phyloP scores from a whole-genome alignment of 768 basidiomycete species.

The Trametes maxima region DNA sequence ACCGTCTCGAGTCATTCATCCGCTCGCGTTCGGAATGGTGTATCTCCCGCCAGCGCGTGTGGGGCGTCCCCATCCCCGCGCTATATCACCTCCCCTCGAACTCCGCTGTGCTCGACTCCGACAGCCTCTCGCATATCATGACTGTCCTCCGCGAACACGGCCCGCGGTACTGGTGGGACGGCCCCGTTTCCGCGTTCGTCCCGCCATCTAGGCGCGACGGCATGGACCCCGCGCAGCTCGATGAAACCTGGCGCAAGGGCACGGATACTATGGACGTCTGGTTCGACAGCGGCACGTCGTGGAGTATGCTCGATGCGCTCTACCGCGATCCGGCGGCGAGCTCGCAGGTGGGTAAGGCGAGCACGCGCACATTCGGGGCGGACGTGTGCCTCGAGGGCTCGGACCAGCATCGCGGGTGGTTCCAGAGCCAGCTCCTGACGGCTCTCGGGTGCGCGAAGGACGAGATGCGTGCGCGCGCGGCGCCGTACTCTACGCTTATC shows the following conservation, averaged over 20 bases:
- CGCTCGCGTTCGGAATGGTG: conserved; percentile 96
- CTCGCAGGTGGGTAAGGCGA: conserved; percentile 19
- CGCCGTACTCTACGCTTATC: conserved; percentile 78
- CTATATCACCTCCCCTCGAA: conserved; percentile 68
- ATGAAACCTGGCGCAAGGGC: conserved; percentile 69
- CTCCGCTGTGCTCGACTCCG: conserved; percentile 61
- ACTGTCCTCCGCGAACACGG: conserved; percentile 72
- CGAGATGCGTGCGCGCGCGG: conserved; percentile 30
- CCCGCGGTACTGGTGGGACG: conserved; percentile 90
- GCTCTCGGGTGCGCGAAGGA: conserved; percentile 55
- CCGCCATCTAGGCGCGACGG: conserved; percentile 51
- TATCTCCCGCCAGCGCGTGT: conserved; percentile 94
- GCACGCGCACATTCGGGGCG: conserved; percentile 49
- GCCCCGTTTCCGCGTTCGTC: conserved; percentile 80
- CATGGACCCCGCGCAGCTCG: conserved; percentile 43
- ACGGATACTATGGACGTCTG: conserved; percentile 99
- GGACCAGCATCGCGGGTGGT: conserved; percentile 99
- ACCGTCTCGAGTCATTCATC: conserved; percentile 86
- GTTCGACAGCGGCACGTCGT: conserved; percentile 97
- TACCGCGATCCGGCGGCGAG: conserved; percentile 32
- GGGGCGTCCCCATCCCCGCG: conserved; percentile 97
- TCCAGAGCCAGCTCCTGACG: conserved; percentile 93
- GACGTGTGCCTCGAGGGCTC: conserved; percentile 94
- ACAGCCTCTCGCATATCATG: conserved; percentile 76
- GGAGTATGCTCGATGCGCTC: conserved; percentile 69